phyloP scores from a whole-genome alignment of 768 basidiomycete genomes.

The Termitomyces heimii region DNA sequence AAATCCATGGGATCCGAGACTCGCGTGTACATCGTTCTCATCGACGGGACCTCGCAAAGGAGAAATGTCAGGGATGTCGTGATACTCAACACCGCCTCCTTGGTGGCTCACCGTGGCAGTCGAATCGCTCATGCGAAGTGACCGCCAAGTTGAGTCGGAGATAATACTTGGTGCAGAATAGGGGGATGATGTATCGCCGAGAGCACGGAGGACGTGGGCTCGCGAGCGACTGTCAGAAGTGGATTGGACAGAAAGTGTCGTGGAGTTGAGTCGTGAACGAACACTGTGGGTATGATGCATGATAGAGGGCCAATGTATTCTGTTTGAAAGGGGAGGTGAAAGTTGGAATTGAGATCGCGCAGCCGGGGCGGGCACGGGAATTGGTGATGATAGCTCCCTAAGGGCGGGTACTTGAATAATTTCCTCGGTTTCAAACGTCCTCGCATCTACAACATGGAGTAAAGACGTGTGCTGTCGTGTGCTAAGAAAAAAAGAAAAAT shows the following conservation, averaged over 20 bases:
- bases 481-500: constrained; percentile 8
- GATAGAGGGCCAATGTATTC: constrained; percentile 4
- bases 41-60: constrained; percentile 47
- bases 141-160: constrained; percentile 40
- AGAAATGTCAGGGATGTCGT: constrained; percentile 47
- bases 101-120: not conserved
- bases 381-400: constrained; percentile 11
- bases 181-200: constrained; percentile 43
- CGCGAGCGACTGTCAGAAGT: constrained; percentile 3
- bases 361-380: constrained; percentile 1
- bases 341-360: constrained; percentile 6
- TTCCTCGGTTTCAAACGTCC: constrained; percentile 77
- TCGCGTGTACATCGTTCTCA: constrained; percentile 52
- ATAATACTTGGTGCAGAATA: constrained; percentile 37
- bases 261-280: constrained; percentile 1
- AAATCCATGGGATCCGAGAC: constrained; percentile 45
- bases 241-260: not conserved
- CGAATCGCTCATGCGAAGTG: constrained; percentile 21
- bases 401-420: constrained; percentile 52
- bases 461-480: constrained; percentile 65
- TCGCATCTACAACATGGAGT: constrained; percentile 81
- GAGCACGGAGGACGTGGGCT: constrained; percentile 38
- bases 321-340: not conserved
- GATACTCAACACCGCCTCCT: constrained; percentile 16
- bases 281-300: constrained; percentile 1